Evolutionary conservation across 2,329 filamentous ascomycete genomes (phyloP), one percentile per base, ranked within the genome.

Genomic region (Graphilbum fragrans): DNA sequence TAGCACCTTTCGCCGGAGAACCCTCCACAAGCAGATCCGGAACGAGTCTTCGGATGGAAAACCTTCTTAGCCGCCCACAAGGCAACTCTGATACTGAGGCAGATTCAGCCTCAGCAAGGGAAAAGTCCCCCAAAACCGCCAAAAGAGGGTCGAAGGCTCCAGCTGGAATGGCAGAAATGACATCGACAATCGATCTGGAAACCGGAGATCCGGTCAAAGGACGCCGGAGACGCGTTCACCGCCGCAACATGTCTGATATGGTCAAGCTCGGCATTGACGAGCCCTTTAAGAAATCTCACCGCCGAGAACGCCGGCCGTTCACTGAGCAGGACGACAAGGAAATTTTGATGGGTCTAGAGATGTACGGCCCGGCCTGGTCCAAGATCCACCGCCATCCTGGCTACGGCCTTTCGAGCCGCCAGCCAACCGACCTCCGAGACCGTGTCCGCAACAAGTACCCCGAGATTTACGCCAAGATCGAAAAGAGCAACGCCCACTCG

Each of bases 371-470:
- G 9, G 69, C 74, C 9, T 81, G 77, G 77, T 78, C 75, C 39
- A 74, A 71, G 54, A 81, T 81, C 18, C 75, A 78, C 52, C 66
- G 74, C 29, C 75, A 81, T 45, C 57, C 68, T 14, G 63, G 63
- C 22, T 78, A 75, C 55, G 63, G 74, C 45, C 59, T 81, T n/a
- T 66, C 69, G 5, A 70, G 56, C 44, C 63, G 77, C 35, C 72
- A 77, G 47, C 75, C 77, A 1, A 81, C 76, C 0, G 77, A 81
- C 51, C 55, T 81, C 39, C 64, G 77, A 46, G 77, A 81, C 47
- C 66, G 77, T 19, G 66, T 80, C 25, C 68, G 77, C 35, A 81
- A 80, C 56, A 79, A 77, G 49, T 77, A 77, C 48, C 72, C 74
- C 3, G 67, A 68, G 14, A 69, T 73, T 25, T 80, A 75, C 49